Conservation (phyloP, 2,329 filamentous ascomycete species). For the Mariannaea elegans region DNA sequence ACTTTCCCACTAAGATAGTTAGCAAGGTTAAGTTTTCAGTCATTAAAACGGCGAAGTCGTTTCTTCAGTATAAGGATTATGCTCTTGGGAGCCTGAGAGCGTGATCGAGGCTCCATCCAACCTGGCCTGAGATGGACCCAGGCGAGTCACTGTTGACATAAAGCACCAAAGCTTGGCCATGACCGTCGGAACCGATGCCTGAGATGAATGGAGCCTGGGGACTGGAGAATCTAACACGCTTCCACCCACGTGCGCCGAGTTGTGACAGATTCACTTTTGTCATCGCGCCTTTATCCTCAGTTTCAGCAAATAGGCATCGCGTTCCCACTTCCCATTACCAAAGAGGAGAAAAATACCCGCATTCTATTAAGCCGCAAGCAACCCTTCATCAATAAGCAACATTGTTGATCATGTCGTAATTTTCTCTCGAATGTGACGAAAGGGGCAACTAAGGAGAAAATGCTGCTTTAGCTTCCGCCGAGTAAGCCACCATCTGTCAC, state of each 20-base stretch:
- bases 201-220: neutral
- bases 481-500: too few relatives aligned
- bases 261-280: slow-evolving; percentile 23
- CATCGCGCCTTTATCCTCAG: neutral
- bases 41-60: slow-evolving; percentile 8
- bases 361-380: neutral
- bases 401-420: too few relatives aligned
- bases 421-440: neutral
- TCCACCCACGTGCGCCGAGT: slow-evolving; percentile 8
- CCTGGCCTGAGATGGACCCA: neutral
- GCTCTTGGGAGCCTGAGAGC: neutral
- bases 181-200: neutral
- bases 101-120: neutral
- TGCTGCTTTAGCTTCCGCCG: too few relatives aligned
- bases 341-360: slow-evolving; percentile 2
- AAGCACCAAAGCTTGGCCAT: neutral
- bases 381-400: neutral
- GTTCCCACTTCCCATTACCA: neutral
- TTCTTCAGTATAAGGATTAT: too few relatives aligned
- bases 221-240: slow-evolving; percentile 11
- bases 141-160: neutral
- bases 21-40: too few relatives aligned
- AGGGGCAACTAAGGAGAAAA: neutral
- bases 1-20: too few relatives aligned
- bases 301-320: neutral